Evolutionary conservation across 495 filamentous ascomycete genomes (phyloP), one percentile per base, ranked within the genome.

Genomic region (Zalerion maritima): DNA sequence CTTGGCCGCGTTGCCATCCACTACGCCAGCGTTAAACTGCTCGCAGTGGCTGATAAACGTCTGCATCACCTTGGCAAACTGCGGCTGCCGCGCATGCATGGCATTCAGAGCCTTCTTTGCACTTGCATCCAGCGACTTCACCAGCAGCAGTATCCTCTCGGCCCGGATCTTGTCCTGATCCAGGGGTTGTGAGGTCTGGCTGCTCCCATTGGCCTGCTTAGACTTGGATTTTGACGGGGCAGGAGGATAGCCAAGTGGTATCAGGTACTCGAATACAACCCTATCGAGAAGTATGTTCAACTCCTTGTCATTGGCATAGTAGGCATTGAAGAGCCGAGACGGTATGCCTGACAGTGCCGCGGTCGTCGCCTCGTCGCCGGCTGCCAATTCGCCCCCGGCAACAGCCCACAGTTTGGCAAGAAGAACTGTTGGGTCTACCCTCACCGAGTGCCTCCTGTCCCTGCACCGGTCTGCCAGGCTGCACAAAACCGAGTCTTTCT

Each of bases 391-490:
- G 13, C 84, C 81, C 12, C 72, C 72, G 1, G 82, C 87, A 28
- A 87, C 84, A 7, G 78, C 89, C 89, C 89, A 99, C 23, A 94
- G 77, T 26, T 76, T 74, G 12, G 72, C 78, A 8, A 96, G 54
- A 17, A 84, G 65, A 20, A 69, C 75, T 73, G 92, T 93, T 17
- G 79, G 85, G 37, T 83, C 86, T 29, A 75, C 70, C 29, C 87
- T 75, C 8, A 99, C 77, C 19, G 68, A 64, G 10, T 74, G 75
- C 45, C 80, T 89, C 26, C 71, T 73, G 55, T 99, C 91, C 46
- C 86, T 81, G 24, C 80, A 79, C 35, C 89, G 73, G 37, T 94
- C 87, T 15, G 81, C 81, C 10, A 99, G 67, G 30, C 75, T 81
- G 28, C 61, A 69, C 6, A 99, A 57, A 4, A 93, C 56, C 0